phyloP scores from a whole-genome alignment of 2,329 filamentous ascomycete species.

The Colletotrichum tamarilloi region DNA sequence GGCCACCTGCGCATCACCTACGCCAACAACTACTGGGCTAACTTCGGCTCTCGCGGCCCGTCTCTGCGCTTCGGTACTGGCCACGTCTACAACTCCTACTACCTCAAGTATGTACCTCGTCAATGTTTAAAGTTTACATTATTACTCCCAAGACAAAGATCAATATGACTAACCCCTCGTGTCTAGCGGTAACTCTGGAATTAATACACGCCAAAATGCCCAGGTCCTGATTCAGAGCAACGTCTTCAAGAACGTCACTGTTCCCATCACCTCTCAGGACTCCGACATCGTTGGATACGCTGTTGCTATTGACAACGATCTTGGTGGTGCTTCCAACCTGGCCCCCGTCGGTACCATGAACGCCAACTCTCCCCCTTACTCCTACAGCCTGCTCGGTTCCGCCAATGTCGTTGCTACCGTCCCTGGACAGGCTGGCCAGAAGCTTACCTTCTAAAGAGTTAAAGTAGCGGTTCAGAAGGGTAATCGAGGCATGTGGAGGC shows the following conservation, averaged over 20 bases:
- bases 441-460: slow-evolving; percentile 35
- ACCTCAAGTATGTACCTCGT: slow-evolving; percentile 40
- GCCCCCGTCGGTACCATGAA: slow-evolving; percentile 53
- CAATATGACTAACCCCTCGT: neutral
- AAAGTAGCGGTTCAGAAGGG: neutral
- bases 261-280: slow-evolving; percentile 45
- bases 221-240: slow-evolving; percentile 66
- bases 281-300: slow-evolving; percentile 30
- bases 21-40: slow-evolving; percentile 69
- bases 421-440: slow-evolving; percentile 47
- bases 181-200: slow-evolving; percentile 51
- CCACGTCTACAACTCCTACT: slow-evolving; percentile 59
- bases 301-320: slow-evolving; percentile 26
- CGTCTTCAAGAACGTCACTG: slow-evolving; percentile 41
- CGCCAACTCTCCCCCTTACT: slow-evolving; percentile 61
- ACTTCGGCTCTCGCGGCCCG: slow-evolving; percentile 69
- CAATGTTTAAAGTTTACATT: no score
- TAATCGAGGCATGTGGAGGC: no score
- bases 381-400: slow-evolving; percentile 53
- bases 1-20: slow-evolving; percentile 70
- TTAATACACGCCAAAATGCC: slow-evolving; percentile 65
- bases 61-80: slow-evolving; percentile 71
- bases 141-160: neutral
- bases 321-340: slow-evolving; percentile 24
- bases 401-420: slow-evolving; percentile 55